phyloP scores from a whole-genome alignment of 1,284 basidiomycete genomes.

The Tylopilus microsporus region DNA sequence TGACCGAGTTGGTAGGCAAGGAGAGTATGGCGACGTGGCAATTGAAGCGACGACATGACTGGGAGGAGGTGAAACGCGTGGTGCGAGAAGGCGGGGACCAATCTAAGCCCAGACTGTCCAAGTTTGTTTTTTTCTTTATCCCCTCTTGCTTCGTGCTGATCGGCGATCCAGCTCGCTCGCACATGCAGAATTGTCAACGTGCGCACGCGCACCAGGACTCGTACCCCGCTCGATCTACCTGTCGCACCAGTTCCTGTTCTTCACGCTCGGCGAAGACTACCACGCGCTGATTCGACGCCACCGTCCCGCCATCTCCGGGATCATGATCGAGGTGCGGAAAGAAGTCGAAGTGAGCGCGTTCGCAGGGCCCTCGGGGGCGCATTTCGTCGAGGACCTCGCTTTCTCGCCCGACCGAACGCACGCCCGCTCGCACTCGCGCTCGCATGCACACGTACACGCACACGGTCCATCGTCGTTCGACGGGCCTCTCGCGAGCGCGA shows the following conservation, averaged over 20 bases:
- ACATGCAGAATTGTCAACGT: conserved; percentile 76
- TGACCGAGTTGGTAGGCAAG: conserved; percentile 38
- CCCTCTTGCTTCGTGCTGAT: background rate
- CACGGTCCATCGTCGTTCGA: conserved; percentile 59
- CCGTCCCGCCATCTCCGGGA: conserved; percentile 56
- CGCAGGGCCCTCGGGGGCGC: conserved; percentile 31
- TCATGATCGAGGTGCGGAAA: conserved; percentile 64
- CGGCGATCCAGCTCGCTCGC: conserved; percentile 53
- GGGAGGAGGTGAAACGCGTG: conserved; percentile 49
- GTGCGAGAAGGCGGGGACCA: conserved; percentile 22
- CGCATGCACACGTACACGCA: conserved; percentile 9
- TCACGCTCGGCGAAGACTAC: conserved; percentile 71
- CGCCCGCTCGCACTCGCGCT: no score
- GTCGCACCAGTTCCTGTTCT: conserved; percentile 77
- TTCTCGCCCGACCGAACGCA: conserved; percentile 26
- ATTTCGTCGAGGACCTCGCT: conserved; percentile 53
- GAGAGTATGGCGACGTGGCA: conserved; percentile 64
- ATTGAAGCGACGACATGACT: conserved; percentile 49
- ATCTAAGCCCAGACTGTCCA: conserved; percentile 11
- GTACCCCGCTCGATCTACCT: conserved; percentile 74
- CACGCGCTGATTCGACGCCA: conserved; percentile 69
- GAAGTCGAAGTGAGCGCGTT: conserved; percentile 65
- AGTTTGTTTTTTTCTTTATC: conserved; percentile 14
- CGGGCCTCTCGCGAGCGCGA: conserved; percentile 69
- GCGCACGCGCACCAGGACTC: conserved; percentile 51